Percentiles rank a stretch among this genome's conserved stretches.
Conservation (phyloP, 176 grass and related monocot species). For the Hsuehochloa calcarea region DNA sequence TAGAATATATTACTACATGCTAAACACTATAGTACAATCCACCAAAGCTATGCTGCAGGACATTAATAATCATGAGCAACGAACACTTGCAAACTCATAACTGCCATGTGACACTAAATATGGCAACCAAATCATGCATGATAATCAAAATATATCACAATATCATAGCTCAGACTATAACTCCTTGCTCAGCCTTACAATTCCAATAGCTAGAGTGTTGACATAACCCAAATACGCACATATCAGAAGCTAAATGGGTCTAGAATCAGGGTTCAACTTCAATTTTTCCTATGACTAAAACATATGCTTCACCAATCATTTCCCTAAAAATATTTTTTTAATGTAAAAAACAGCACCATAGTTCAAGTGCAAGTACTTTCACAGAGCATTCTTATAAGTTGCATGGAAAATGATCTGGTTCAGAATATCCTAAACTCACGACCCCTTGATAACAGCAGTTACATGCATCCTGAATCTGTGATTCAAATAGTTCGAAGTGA, state of each 20-base stretch:
- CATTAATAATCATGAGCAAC: constrained; percentile 2
- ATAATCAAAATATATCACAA: not conserved
- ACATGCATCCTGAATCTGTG: constrained; percentile 11
- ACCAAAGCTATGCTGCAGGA: not conserved
- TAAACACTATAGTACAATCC: constrained; percentile 1
- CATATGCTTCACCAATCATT: constrained; percentile 5
- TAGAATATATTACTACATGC: constrained; percentile 18
- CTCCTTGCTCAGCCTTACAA: not conserved
- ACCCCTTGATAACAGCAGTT: not conserved
- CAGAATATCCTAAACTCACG: not conserved
- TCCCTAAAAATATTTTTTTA: no score
- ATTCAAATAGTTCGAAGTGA: not conserved
- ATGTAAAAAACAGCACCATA: no score
- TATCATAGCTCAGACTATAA: not conserved
- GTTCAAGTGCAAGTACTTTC: constrained; percentile 9
- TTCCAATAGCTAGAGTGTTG: not conserved
- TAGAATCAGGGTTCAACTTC: constrained; percentile 9
- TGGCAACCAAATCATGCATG: not conserved
- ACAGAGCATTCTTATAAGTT: not conserved
- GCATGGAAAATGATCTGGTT: constrained; percentile 13
- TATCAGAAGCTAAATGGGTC: constrained; percentile 9
- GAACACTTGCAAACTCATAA: constrained; percentile 11
- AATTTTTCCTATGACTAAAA: not conserved
- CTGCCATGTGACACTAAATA: not conserved
- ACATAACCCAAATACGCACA: not conserved